Conservation (phyloP, 176 grass and related monocot species). For the Eragrostis curvula region DNA sequence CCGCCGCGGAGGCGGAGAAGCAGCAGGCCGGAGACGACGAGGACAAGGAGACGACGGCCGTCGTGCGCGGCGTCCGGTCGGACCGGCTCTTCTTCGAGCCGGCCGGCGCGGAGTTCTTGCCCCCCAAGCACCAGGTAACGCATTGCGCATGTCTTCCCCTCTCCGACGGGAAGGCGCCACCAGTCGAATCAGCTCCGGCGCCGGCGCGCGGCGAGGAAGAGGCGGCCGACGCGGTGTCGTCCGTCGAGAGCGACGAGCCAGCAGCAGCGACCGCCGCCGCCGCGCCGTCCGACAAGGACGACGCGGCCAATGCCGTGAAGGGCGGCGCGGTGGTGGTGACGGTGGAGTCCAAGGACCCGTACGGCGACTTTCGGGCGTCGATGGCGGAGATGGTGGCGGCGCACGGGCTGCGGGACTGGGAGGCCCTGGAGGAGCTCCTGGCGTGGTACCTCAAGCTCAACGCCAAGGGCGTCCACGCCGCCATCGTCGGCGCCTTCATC, state of each 20-base stretch:
- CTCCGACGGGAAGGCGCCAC: neutral
- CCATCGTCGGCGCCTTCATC: constrained; percentile 79
- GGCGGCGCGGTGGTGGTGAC: constrained; percentile 49
- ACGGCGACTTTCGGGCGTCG: constrained; percentile 73
- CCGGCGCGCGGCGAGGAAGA: neutral
- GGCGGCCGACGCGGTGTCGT: constrained; percentile 20
- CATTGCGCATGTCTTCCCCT: neutral
- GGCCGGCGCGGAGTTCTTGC: constrained; percentile 45
- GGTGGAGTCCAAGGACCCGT: constrained; percentile 66
- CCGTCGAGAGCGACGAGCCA: neutral
- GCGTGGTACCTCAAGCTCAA: constrained; percentile 79
- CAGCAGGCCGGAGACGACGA: constrained; percentile 18
- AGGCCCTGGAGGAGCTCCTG: constrained; percentile 80
- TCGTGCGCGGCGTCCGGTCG: constrained; percentile 65
- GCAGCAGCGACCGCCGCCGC: neutral
- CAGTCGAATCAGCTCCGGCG: neutral
- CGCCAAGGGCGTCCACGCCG: constrained; percentile 62
- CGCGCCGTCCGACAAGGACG: neutral
- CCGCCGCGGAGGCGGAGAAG: constrained; percentile 11
- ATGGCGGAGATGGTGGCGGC: constrained; percentile 87
- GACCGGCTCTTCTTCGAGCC: constrained; percentile 80
- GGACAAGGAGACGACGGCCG: constrained; percentile 41
- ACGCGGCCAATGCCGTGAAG: constrained; percentile 36
- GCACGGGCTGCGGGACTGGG: constrained; percentile 76
- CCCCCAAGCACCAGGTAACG: constrained; percentile 49